Evolutionary conservation across 345 rosid species (phyloP).

Genomic region (Chamaenerion angustifolium): DNA sequence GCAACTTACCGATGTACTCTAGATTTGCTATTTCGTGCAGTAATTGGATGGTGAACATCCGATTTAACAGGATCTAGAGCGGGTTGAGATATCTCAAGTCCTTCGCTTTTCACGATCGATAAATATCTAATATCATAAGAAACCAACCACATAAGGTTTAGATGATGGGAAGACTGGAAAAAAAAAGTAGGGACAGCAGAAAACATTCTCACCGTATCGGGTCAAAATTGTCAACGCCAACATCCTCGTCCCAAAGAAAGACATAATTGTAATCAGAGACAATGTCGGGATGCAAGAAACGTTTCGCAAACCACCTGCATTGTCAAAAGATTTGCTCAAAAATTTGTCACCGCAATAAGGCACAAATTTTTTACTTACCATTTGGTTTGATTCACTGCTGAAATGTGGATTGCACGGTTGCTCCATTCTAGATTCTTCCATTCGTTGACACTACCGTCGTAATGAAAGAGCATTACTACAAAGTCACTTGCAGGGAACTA

Average conservation of each 20-base stretch:
- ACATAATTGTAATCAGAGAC: slow-evolving; percentile 60
- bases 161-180: no score
- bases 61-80: slow-evolving; percentile 79
- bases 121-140: slow-evolving; percentile 33
- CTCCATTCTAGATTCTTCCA: slow-evolving; percentile 41
- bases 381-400: slow-evolving; percentile 46
- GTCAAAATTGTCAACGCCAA: slow-evolving; percentile 68
- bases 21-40: slow-evolving; percentile 40
- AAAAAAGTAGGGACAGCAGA: no score
- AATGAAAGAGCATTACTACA: slow-evolving; percentile 46
- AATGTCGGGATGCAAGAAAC: slow-evolving; percentile 88
- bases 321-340: background rate
- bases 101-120: slow-evolving; percentile 51
- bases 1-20: slow-evolving; percentile 49
- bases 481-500: slow-evolving; percentile 33
- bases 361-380: no score
- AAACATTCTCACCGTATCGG: slow-evolving; percentile 34
- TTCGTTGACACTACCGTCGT: slow-evolving; percentile 35
- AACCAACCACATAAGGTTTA: no score
- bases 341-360: background rate
- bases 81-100: slow-evolving; percentile 88
- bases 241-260: slow-evolving; percentile 96
- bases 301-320: slow-evolving; percentile 90
- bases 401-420: slow-evolving; percentile 25
- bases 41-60: slow-evolving; percentile 60